A percentile compares a stretch with the other conserved stretches of the same genome.
These are phyloP conservation scores for Begonia masoniana DNA, from an alignment of 306 rosid species.

Conservation along the genomic window DNA sequence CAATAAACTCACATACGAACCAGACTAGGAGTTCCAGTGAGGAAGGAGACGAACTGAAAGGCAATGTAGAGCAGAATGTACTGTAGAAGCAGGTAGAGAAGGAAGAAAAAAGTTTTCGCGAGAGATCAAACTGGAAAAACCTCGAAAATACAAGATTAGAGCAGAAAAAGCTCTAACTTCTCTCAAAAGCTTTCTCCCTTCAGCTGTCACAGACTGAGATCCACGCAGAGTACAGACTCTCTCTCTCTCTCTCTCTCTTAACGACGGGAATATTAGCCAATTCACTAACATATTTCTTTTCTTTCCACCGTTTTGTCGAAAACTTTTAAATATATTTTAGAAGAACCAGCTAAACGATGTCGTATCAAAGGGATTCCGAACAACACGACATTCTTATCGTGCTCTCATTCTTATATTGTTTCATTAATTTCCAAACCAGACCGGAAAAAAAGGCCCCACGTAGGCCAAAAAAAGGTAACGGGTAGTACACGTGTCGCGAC, in stretches of 20 bases:
- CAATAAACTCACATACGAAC: constrained; percentile 15
- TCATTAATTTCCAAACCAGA: too few species aligned
- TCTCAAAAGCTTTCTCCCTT: constrained; percentile 9
- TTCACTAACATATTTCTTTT: too few species aligned
- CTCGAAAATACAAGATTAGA: constrained; percentile 1
- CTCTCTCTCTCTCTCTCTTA: background rate
- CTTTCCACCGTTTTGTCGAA: too few species aligned
- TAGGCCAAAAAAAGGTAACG: too few species aligned
- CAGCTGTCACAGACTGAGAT: background rate
- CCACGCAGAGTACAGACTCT: background rate
- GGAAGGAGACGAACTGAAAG: background rate
- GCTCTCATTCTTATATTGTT: too few species aligned
- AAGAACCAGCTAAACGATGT: too few species aligned
- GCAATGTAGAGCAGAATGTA: background rate
- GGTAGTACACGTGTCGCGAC: too few species aligned
- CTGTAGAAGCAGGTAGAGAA: background rate
- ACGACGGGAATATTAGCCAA: too few species aligned
- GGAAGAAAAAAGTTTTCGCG: background rate
- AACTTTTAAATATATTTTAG: too few species aligned
- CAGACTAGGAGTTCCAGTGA: background rate
- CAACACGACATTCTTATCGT: too few species aligned
- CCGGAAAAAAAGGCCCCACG: too few species aligned
- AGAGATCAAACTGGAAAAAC: background rate
- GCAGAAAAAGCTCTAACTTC: constrained; percentile 8
- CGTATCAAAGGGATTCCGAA: too few species aligned